A percentile compares a stretch with the other conserved stretches of the same genome.
Conservation (phyloP, 139 green algal species). For the Chlorella sp. region DNA sequence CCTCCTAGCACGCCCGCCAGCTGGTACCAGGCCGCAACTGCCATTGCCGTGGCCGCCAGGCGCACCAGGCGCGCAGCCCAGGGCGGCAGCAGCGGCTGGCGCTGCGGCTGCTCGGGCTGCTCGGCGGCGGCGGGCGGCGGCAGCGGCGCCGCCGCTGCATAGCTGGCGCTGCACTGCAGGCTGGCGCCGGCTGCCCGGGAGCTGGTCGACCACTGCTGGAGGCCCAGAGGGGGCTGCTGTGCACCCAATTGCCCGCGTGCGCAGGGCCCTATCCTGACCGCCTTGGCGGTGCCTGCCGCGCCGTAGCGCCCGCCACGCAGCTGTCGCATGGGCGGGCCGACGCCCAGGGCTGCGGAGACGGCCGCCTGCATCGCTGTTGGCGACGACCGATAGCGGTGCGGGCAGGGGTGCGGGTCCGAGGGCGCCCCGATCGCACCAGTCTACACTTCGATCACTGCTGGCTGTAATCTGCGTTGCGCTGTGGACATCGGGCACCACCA, state of each 20-base stretch:
- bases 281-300: too few species aligned
- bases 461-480: too few species aligned
- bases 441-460: too few species aligned
- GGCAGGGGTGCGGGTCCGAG: too few species aligned
- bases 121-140: not conserved
- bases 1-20: not conserved
- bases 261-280: too few species aligned
- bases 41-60: not conserved
- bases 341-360: too few species aligned
- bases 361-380: too few species aligned
- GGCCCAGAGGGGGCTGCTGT: not conserved
- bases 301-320: too few species aligned
- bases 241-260: not conserved
- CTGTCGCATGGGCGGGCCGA: too few species aligned
- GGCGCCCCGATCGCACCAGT: too few species aligned
- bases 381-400: too few species aligned
- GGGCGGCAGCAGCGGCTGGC: slow-evolving; percentile 10
- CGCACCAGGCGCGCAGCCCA: not conserved
- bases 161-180: slow-evolving; percentile 12
- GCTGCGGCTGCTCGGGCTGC: not conserved
- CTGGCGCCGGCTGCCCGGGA: not conserved
- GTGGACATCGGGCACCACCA: too few species aligned
- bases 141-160: not conserved
- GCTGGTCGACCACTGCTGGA: not conserved
- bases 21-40: slow-evolving; percentile 28